Evolutionary conservation across 2,329 filamentous ascomycete genomes (phyloP), one percentile per base, ranked within the genome.

Genomic region (Arachnomyces sp.): DNA sequence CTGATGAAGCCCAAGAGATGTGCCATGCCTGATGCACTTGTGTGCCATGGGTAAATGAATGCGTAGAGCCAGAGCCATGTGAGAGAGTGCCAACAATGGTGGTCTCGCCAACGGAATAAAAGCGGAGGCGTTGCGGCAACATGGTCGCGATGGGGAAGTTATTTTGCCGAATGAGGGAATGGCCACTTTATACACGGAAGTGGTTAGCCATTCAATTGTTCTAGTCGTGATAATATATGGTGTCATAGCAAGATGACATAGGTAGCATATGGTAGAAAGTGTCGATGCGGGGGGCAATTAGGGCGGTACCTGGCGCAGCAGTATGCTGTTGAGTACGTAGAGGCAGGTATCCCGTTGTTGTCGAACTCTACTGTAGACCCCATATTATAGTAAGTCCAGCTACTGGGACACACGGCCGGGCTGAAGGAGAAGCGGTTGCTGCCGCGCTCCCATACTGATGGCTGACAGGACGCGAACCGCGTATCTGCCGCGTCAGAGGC

Each of bases 401-500:
- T 14, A 13, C 35, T 37, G 35, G 35, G 35, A 16, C 35, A 37
- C 35, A 37, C 35, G 8, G 35, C 35, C 5, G 35, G 35, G 21
- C 35, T 8, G 21, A 37, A 37, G 9, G 12, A 11, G 17, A 37
- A 37, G 17, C 21, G 14, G 15, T 25, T 18, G 4, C 35, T 25
- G 28, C 12, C 15, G 2, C 9, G 9, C 14, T 37, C 35, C 35
- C 35, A 37, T 13, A 16, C 35, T 9, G 35, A 37, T 14, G 35
- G 35, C 18, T 37, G 35, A n/a, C 35, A 37, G 8, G 35, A 37
- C 5, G 35, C 15, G 18, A 37, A 37, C n/a, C 18, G 35, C 8
- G 21, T n/a, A 25, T 37, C 18, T 6, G 15, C 18, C 15, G 18
- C 35, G n/a, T 37, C 16, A 25, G 35, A 37, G 8, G 35, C 18